Percentiles rank a stretch among this genome's conserved stretches.
These are phyloP conservation scores for Botryotinia calthae DNA, from an alignment of 2,329 filamentous ascomycete species.

Conservation along the genomic window DNA sequence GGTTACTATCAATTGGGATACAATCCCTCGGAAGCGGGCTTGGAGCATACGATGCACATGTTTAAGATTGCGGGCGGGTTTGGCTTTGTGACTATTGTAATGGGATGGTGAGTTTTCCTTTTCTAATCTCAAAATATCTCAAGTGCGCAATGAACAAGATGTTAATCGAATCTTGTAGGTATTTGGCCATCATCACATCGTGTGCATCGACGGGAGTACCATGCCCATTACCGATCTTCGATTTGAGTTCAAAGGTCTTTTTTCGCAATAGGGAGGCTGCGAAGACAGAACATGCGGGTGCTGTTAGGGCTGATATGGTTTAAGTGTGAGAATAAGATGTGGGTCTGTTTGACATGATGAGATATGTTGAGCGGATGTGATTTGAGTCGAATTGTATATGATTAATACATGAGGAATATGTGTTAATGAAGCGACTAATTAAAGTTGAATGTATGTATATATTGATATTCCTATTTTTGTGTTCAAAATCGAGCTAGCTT, in stretches of 20 bases:
- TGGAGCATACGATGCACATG: conserved; percentile 20
- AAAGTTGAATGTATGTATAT: not conserved
- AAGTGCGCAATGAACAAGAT: too few relatives aligned
- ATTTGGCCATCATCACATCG: conserved; percentile 22
- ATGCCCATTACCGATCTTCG: conserved; percentile 25
- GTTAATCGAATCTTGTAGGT: conserved; percentile 1
- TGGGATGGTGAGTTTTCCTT: conserved; percentile 20
- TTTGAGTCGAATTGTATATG: not conserved
- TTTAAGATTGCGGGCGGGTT: conserved; percentile 26
- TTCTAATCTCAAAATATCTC: accelerated
- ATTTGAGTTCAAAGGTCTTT: conserved; percentile 21
- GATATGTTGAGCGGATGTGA: not conserved
- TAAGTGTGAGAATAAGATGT: not conserved
- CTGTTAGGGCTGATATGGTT: not conserved
- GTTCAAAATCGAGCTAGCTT: not conserved
- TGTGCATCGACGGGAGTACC: conserved; percentile 26
- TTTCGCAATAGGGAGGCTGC: conserved; percentile 10
- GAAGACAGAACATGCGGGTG: conserved; percentile 23
- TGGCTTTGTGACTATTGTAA: conserved; percentile 23
- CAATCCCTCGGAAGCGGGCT: conserved; percentile 15
- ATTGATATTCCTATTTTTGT: not conserved
- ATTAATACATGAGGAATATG: not conserved
- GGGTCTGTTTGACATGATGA: not conserved
- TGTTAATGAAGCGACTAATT: not conserved
- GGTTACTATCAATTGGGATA: conserved; percentile 22